Evolutionary conservation across 805 yeast genomes (phyloP), one percentile per base, ranked within the genome.

Genomic region (Saturnispora galanensis): DNA sequence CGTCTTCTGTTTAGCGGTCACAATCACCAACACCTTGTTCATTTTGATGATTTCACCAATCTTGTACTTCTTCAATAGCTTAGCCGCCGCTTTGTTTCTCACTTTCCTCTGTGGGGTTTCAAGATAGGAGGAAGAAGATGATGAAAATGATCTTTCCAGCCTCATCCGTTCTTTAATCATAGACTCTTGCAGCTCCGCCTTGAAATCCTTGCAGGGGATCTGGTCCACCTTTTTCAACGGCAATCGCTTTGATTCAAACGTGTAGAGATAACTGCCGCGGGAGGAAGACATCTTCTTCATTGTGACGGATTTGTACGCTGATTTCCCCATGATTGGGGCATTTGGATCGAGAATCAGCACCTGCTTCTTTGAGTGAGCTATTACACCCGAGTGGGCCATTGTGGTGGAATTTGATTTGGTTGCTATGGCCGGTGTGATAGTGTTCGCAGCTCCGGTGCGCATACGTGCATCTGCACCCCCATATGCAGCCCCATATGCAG

Each of bases 1-100:
- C 16, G 35, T 43, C 15, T 42, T 39, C 21, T 51, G 53, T 7
- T 41, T 79, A 13, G 79, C 71, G 63, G 79, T 64, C 1, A 60
- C 62, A 37, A 56, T 45, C 0, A 85, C 85, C 15, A 89, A 64
- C 77, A 84, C 77, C 54, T 73, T 77, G 47, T 83, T 89, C 49
- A 74, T 63, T 47, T 77, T 73, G 4, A 88, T 65, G 11, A 85
- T 70, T 43, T 81, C 81, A 3, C 94, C 95, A 1, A 63, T 65
- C 13, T 64, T 50, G 47, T 66, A 70, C 10, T 52, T 54, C 26
- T 56, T 56, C 37, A 69, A 59, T 45, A 67, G 41, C 42, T 51
- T 53, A 8, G 8, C 26, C 45, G 53, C 53, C 34, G 58, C 47
- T 31, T 51, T 45, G 28, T 21, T 42, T 50, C 56, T 47, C 55